phyloP scores from a whole-genome alignment of 108 stramenopile species.

The Nitzschia putrida region DNA sequence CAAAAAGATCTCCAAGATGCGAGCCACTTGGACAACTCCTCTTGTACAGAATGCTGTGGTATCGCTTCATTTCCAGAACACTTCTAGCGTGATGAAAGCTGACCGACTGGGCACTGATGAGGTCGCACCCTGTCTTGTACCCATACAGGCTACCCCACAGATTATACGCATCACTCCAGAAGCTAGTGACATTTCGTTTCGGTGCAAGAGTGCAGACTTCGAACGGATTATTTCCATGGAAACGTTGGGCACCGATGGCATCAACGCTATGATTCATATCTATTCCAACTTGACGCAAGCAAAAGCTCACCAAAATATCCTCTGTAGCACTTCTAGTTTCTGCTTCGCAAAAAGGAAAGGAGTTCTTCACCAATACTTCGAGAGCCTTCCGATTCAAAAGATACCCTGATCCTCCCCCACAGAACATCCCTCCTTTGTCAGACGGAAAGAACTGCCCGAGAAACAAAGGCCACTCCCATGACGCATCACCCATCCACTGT shows the following conservation, averaged over 20 bases:
- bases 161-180: neutral
- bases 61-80: slow-evolving; percentile 21
- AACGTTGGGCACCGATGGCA: slow-evolving; percentile 26
- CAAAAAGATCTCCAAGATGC: neutral
- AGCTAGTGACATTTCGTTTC: neutral
- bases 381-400: slow-evolving; percentile 48
- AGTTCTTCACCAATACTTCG: slow-evolving; percentile 39
- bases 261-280: slow-evolving; percentile 23
- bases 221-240: slow-evolving; percentile 28
- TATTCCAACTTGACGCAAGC: slow-evolving; percentile 27
- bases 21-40: slow-evolving; percentile 20
- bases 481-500: too few species aligned
- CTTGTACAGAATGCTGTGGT: slow-evolving; percentile 35
- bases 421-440: slow-evolving; percentile 25
- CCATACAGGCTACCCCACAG: slow-evolving; percentile 14
- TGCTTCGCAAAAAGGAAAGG: slow-evolving; percentile 20
- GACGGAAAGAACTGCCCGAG: too few species aligned
- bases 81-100: slow-evolving; percentile 17
- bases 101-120: slow-evolving; percentile 13
- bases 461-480: too few species aligned
- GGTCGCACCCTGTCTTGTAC: slow-evolving; percentile 12
- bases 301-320: slow-evolving; percentile 29
- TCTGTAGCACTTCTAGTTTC: slow-evolving; percentile 15
- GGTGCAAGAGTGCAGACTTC: slow-evolving; percentile 9
- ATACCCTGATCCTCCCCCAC: slow-evolving; percentile 68